Conservation (phyloP, 2,329 filamentous ascomycete genomes). For the Aspergillus carbonarius region DNA sequence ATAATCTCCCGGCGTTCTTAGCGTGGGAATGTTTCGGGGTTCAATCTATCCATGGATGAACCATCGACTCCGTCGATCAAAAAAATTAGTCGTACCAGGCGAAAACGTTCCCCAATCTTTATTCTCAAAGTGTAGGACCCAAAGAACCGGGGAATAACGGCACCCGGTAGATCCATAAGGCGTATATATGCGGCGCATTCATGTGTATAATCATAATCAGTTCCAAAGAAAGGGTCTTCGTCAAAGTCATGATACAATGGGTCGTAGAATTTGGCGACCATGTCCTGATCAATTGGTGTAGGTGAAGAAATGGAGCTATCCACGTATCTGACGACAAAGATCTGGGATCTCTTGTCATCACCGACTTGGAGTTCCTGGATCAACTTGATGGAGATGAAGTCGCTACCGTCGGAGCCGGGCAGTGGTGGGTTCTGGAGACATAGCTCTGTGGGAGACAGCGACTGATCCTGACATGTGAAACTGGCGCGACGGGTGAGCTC, state of each 20-base stretch:
- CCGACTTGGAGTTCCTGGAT: neutral
- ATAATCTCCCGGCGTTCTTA: neutral
- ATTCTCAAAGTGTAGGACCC: neutral
- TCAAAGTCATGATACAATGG: neutral
- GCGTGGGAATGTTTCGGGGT: neutral
- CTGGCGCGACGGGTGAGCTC: neutral
- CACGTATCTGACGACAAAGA: neutral
- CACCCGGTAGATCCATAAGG: neutral
- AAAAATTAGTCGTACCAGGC: neutral
- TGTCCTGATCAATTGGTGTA: neutral
- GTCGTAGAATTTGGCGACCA: constrained; percentile 3
- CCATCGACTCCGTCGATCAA: neutral
- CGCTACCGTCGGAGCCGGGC: neutral
- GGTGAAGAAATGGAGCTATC: neutral
- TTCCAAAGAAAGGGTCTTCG: neutral
- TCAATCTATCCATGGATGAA: neutral
- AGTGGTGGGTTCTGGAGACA: neutral
- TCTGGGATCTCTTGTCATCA: neutral
- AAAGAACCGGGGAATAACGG: neutral
- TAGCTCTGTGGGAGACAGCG: neutral
- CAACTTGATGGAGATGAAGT: neutral
- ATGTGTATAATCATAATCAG: constrained; percentile 3
- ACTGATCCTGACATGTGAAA: neutral
- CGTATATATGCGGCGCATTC: neutral
- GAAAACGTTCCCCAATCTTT: neutral